Evolutionary conservation across 192 early-diverging fungal species (phyloP).

Genomic region (Martensiomyces pterosporus): DNA sequence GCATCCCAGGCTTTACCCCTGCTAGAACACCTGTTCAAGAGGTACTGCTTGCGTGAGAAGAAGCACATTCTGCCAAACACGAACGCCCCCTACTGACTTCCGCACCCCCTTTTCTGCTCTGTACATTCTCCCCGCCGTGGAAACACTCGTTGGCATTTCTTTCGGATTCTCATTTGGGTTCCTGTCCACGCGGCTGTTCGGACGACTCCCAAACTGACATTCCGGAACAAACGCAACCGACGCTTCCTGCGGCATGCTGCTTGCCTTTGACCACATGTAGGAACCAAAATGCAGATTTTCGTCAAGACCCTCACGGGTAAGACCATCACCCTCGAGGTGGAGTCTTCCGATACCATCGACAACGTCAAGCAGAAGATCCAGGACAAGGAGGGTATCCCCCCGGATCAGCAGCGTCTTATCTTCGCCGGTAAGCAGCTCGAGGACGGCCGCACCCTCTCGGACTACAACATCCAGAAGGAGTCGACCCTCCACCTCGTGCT

Average conservation of each 20-base stretch:
- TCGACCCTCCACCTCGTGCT: constrained; percentile 75
- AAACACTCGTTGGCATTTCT: constrained; percentile 1
- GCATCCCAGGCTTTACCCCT: no score
- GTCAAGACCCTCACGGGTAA: constrained; percentile 80
- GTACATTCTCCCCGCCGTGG: no score
- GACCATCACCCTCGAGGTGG: constrained; percentile 87
- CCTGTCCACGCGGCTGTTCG: no score
- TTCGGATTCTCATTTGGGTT: constrained; percentile 1
- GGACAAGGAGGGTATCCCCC: constrained; percentile 84
- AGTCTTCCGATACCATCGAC: constrained; percentile 70
- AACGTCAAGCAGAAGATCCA: constrained; percentile 83
- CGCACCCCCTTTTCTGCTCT: no score
- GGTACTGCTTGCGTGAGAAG: constrained; percentile 39
- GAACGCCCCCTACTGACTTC: no score
- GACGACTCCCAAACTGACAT: no score
- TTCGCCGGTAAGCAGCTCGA: constrained; percentile 83
- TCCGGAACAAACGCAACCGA: not conserved
- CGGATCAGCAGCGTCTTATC: constrained; percentile 79
- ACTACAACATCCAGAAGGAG: constrained; percentile 86
- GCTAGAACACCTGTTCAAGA: no score
- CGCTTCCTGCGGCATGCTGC: constrained; percentile 4
- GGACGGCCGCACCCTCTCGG: constrained; percentile 66
- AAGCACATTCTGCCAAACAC: constrained; percentile 39
- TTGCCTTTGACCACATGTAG: constrained; percentile 9
- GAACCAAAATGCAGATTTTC: constrained; percentile 13